Evolutionary conservation across 2,329 filamentous ascomycete genomes (phyloP).

Genomic region (Cercospora sojina): DNA sequence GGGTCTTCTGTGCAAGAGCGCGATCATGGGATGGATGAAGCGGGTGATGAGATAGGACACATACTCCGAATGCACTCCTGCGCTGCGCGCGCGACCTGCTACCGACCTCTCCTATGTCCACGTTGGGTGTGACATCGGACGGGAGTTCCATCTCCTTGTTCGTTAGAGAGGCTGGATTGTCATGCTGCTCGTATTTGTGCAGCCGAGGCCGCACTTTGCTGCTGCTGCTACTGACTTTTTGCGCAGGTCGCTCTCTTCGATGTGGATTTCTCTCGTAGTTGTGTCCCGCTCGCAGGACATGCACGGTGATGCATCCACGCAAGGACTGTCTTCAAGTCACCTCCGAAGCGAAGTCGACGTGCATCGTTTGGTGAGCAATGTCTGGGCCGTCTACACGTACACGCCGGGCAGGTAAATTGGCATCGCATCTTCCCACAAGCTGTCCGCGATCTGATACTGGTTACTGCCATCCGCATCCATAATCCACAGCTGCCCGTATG

Average conservation of each 20-base stretch:
- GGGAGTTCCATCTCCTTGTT: conserved; percentile 15
- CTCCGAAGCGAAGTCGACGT: not conserved
- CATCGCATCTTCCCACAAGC: conserved; percentile 16
- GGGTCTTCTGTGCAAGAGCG: conserved; percentile 3
- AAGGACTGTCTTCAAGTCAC: not conserved
- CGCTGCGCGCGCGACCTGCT: not conserved
- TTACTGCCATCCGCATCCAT: conserved; percentile 19
- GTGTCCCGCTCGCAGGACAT: not conserved
- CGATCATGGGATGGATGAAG: not conserved
- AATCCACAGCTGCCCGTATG: conserved; percentile 12
- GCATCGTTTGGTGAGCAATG: not conserved
- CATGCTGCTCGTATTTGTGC: not conserved
- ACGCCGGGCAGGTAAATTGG: conserved; percentile 8
- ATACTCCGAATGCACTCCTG: conserved; percentile 8
- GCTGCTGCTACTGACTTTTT: not conserved
- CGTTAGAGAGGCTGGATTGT: conserved; percentile 11
- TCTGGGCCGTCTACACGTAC: not conserved
- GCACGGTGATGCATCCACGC: not conserved
- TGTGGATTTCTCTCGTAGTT: not conserved
- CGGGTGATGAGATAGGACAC: conserved; percentile 7
- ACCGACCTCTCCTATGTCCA: conserved; percentile 16
- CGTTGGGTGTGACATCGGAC: conserved; percentile 13
- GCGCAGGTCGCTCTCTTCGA: not conserved
- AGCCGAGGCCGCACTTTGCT: conserved; percentile 20
- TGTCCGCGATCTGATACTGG: conserved; percentile 17